These are phyloP conservation scores for Citeromyces hawaiiensis DNA, from an alignment of 1,139 yeast genomes.

Conservation along the genomic window DNA sequence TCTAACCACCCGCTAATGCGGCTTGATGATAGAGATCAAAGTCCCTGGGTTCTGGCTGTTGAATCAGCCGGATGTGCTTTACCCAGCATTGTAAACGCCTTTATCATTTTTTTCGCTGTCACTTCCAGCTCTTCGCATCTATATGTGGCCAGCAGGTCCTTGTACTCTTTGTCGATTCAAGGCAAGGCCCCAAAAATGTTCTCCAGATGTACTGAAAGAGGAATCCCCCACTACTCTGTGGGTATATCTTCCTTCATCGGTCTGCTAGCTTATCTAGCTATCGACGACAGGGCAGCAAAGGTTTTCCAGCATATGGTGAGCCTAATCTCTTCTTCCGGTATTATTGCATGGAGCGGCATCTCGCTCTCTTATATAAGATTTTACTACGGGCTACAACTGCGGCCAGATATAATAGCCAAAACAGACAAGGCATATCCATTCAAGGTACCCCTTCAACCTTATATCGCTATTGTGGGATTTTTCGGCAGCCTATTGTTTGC, in stretches of 20 bases:
- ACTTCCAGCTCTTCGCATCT: conserved; percentile 58
- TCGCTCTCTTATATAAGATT: conserved; percentile 52
- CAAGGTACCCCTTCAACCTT: conserved; percentile 59
- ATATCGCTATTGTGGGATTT: conserved; percentile 46
- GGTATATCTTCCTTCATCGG: conserved; percentile 41
- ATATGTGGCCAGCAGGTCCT: conserved; percentile 58
- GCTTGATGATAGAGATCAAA: conserved; percentile 34
- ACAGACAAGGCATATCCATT: conserved; percentile 50
- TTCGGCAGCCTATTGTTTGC: conserved; percentile 38
- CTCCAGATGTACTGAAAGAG: conserved; percentile 37
- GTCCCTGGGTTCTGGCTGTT: conserved; percentile 63
- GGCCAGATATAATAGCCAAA: conserved; percentile 45
- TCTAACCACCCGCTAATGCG: background rate
- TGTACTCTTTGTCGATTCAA: conserved; percentile 53
- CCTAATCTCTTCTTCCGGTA: conserved; percentile 47
- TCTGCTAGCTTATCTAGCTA: conserved; percentile 37
- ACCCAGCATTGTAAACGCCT: conserved; percentile 42
- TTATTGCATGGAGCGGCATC: conserved; percentile 64
- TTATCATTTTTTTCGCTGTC: conserved; percentile 53
- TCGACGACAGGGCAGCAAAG: conserved; percentile 35
- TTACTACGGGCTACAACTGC: conserved; percentile 39
- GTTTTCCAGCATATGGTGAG: conserved; percentile 48
- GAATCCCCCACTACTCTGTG: conserved; percentile 56
- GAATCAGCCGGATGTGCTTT: conserved; percentile 48
- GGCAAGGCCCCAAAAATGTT: conserved; percentile 45